These are phyloP conservation scores for Diaporthe longicolla DNA, from an alignment of 2,329 filamentous ascomycete species.

Conservation along the genomic window DNA sequence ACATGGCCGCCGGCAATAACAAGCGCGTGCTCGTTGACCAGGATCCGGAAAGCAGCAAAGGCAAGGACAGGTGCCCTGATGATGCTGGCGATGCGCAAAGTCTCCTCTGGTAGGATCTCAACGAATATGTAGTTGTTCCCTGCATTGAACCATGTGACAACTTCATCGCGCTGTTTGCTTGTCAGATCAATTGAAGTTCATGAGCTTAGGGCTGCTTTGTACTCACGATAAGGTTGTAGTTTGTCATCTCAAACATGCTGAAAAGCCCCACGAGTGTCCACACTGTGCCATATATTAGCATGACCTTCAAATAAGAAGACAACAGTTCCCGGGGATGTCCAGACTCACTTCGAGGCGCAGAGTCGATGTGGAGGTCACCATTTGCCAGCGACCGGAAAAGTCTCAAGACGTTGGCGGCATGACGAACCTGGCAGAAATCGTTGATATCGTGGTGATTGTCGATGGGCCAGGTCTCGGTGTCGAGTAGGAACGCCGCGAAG, in stretches of 20 bases:
- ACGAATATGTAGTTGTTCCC: constrained; percentile 70
- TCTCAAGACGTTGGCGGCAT: constrained; percentile 74
- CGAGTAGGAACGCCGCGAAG: not conserved
- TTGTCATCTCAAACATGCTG: constrained; percentile 68
- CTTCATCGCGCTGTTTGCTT: constrained; percentile 56
- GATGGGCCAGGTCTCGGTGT: constrained; percentile 45
- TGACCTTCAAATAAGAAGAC: no score
- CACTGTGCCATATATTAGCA: constrained; percentile 48
- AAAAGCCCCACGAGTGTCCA: constrained; percentile 77
- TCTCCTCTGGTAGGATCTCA: constrained; percentile 74
- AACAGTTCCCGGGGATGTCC: no score
- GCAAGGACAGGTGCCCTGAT: constrained; percentile 60
- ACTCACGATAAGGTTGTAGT: constrained; percentile 54
- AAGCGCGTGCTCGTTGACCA: constrained; percentile 75
- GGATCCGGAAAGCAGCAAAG: constrained; percentile 67
- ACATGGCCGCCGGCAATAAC: constrained; percentile 53
- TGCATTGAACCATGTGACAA: constrained; percentile 72
- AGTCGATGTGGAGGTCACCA: constrained; percentile 70
- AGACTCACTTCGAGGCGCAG: constrained; percentile 65
- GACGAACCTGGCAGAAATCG: constrained; percentile 76
- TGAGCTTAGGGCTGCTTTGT: not conserved
- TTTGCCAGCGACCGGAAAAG: constrained; percentile 72
- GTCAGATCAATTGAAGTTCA: constrained; percentile 21
- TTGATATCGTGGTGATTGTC: constrained; percentile 54
- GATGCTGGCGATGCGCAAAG: constrained; percentile 68